Conservation (phyloP, 2,329 filamentous ascomycete species). For the Lachnellula subtilissima region DNA sequence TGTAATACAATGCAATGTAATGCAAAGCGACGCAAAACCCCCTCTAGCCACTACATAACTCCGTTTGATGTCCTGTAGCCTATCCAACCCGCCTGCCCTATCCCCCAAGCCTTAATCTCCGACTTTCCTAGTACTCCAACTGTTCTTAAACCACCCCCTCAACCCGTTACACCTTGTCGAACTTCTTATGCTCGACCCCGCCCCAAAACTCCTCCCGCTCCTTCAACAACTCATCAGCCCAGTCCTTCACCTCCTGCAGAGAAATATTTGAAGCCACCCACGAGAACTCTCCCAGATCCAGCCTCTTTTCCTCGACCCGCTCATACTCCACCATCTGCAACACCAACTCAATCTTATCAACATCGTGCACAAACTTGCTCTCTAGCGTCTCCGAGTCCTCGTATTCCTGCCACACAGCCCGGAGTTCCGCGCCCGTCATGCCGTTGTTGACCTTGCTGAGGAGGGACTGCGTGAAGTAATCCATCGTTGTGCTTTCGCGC, state of each 20-base stretch:
- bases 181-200: conserved; percentile 33
- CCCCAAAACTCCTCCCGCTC: conserved; percentile 74
- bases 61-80: background rate
- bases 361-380: conserved; percentile 86
- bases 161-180: conserved; percentile 1
- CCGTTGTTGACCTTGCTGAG: conserved; percentile 74
- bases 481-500: conserved; percentile 85
- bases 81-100: background rate
- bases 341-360: conserved; percentile 94
- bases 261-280: conserved; percentile 70
- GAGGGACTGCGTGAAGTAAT: conserved; percentile 69
- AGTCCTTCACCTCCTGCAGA: conserved; percentile 72
- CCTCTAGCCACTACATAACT: no score
- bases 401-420: conserved; percentile 88
- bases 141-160: conserved; percentile 9
- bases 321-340: conserved; percentile 98
- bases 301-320: conserved; percentile 55
- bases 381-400: conserved; percentile 82
- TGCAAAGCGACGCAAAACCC: no score
- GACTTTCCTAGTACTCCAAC: conserved; percentile 17
- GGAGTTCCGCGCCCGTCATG: conserved; percentile 62
- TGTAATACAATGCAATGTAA: no score
- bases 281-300: conserved; percentile 83
- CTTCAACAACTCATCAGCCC: conserved; percentile 70
- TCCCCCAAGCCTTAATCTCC: conserved; percentile 4